phyloP scores from a whole-genome alignment of 1,284 basidiomycete genomes.

The Cutaneotrichosporon sp. region DNA sequence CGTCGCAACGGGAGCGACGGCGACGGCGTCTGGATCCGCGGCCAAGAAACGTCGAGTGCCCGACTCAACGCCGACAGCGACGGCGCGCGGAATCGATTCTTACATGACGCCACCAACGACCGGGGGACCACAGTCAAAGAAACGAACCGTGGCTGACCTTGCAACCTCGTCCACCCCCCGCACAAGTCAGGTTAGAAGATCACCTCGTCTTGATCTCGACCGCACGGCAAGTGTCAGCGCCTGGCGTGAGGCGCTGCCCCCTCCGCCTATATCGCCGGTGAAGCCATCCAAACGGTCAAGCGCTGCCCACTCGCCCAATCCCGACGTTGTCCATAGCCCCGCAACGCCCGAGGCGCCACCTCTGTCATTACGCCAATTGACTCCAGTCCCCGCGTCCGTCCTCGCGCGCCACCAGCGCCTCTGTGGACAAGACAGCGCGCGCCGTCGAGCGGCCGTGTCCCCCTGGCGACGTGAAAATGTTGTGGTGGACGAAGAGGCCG shows the following conservation, averaged over 20 bases:
- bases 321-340: background rate
- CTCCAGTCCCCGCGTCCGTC: conserved; percentile 20
- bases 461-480: conserved; percentile 14
- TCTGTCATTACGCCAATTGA: background rate
- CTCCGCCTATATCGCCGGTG: background rate
- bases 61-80: conserved; percentile 3
- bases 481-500: background rate
- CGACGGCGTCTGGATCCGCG: background rate
- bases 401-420: conserved; percentile 23
- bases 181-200: background rate
- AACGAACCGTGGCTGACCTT: background rate
- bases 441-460: conserved; percentile 7
- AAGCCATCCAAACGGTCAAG: background rate
- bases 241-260: background rate
- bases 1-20: background rate
- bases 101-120: conserved; percentile 16
- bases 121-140: background rate
- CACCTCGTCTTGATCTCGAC: background rate
- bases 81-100: background rate
- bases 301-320: background rate
- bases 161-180: background rate
- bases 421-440: conserved; percentile 22
- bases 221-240: background rate
- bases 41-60: background rate
- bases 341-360: background rate